phyloP scores from a whole-genome alignment of 768 basidiomycete genomes.

The Lanmaoa rubissima region DNA sequence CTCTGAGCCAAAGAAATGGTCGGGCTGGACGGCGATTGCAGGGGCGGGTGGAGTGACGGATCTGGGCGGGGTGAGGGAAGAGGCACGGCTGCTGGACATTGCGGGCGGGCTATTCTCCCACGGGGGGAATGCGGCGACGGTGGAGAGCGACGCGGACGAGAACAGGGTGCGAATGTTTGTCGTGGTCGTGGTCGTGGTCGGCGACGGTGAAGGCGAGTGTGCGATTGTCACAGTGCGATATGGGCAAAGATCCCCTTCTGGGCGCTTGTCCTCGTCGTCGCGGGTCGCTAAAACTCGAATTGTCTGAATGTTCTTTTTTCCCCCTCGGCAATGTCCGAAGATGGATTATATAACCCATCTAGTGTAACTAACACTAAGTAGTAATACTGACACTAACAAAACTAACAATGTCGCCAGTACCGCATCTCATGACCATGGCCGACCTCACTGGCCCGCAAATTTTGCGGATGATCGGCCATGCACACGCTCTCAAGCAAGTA shows the following conservation, averaged over 20 bases:
- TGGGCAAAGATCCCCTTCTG: background rate
- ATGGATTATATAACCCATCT: background rate
- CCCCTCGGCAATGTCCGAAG: conserved; percentile 9
- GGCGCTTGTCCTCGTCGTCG: conserved; percentile 8
- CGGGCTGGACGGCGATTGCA: conserved; percentile 60
- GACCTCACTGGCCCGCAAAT: conserved; percentile 83
- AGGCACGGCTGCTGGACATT: conserved; percentile 29
- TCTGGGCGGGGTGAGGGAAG: conserved; percentile 40
- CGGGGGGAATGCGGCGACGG: background rate
- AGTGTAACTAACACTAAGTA: too few species aligned
- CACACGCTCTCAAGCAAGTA: conserved; percentile 59
- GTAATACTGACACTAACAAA: too few species aligned
- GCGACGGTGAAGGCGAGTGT: background rate
- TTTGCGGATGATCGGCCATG: conserved; percentile 56
- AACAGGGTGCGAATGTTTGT: background rate
- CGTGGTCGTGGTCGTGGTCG: conserved; percentile 12
- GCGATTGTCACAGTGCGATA: conserved; percentile 3
- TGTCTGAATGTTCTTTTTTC: background rate
- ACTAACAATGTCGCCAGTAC: conserved; percentile 35
- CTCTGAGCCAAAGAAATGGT: conserved; percentile 77
- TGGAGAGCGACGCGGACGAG: background rate
- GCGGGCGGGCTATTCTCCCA: conserved; percentile 4
- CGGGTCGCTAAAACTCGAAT: too few species aligned
- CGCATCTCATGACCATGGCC: conserved; percentile 85
- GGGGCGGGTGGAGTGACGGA: conserved; percentile 48